Conservation (phyloP, 23 red algal genomes). For the Gracilaria caudata region DNA sequence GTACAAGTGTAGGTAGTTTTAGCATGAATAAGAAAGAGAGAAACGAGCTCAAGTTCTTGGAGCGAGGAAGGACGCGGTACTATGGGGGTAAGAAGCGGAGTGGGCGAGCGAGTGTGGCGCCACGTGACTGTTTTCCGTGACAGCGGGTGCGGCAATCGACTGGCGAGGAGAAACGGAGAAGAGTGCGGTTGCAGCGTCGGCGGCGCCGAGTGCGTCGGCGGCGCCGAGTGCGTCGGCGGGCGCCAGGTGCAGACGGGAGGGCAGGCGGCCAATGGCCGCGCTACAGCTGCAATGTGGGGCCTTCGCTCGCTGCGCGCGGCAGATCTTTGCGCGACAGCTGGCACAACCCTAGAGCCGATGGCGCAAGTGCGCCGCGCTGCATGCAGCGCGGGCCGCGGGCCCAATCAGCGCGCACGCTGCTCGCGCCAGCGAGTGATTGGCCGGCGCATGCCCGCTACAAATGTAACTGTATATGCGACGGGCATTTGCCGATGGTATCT, state of each 20-base stretch:
- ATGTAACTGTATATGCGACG: conserved; percentile 25
- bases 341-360: conserved; percentile 23
- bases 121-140: background rate
- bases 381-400: background rate
- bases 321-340: conserved; percentile 8
- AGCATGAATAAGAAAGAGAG: background rate
- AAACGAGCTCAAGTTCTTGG: too few species aligned
- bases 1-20: background rate
- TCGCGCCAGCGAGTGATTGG: background rate
- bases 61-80: too few species aligned
- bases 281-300: background rate
- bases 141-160: background rate
- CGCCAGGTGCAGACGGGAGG: too few species aligned
- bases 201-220: too few species aligned
- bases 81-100: too few species aligned
- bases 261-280: background rate
- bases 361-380: background rate
- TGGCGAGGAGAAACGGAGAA: background rate
- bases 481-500: conserved; percentile 9
- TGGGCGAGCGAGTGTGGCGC: too few species aligned
- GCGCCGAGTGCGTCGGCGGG: too few species aligned
- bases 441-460: background rate
- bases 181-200: too few species aligned
- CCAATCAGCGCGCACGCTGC: conserved; percentile 3
- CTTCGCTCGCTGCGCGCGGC: background rate